Evolutionary conservation across 768 basidiomycete species (phyloP).

Genomic region (Pleurotus salmoneostramineus): DNA sequence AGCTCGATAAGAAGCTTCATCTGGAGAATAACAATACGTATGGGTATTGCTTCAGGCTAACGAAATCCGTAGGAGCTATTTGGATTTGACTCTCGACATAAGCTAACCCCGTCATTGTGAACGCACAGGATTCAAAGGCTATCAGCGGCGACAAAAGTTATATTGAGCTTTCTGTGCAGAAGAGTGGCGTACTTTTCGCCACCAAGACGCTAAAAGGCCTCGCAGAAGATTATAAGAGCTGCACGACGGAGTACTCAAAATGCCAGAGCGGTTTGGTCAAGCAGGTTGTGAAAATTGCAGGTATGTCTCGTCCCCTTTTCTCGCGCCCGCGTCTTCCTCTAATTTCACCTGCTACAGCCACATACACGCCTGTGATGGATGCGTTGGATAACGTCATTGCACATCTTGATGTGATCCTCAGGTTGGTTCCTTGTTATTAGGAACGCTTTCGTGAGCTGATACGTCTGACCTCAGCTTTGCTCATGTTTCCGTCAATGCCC

Average conservation of each 20-base stretch:
- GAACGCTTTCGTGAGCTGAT: background rate
- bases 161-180: conserved; percentile 80
- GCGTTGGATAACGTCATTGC: conserved; percentile 80
- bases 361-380: conserved; percentile 89
- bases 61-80: conserved; percentile 71
- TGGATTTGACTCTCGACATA: background rate
- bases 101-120: background rate
- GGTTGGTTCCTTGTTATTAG: conserved; percentile 39
- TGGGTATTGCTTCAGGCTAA: conserved; percentile 90
- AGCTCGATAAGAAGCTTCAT: conserved; percentile 93
- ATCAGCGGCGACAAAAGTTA: conserved; percentile 65
- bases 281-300: conserved; percentile 87
- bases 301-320: background rate
- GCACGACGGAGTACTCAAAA: conserved; percentile 64
- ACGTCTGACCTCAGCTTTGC: conserved; percentile 63
- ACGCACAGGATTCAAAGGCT: conserved; percentile 69
- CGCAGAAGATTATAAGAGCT: conserved; percentile 68
- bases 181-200: conserved; percentile 87
- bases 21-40: conserved; percentile 87
- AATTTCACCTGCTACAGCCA: conserved; percentile 61
- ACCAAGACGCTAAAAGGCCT: conserved; percentile 69
- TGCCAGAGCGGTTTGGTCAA: conserved; percentile 83
- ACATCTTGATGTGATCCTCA: conserved; percentile 86
- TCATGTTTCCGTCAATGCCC: conserved; percentile 84
- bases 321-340: background rate